These are phyloP conservation scores for Fusarium pininemorale DNA, from an alignment of 2,329 filamentous ascomycete species.

Conservation along the genomic window DNA sequence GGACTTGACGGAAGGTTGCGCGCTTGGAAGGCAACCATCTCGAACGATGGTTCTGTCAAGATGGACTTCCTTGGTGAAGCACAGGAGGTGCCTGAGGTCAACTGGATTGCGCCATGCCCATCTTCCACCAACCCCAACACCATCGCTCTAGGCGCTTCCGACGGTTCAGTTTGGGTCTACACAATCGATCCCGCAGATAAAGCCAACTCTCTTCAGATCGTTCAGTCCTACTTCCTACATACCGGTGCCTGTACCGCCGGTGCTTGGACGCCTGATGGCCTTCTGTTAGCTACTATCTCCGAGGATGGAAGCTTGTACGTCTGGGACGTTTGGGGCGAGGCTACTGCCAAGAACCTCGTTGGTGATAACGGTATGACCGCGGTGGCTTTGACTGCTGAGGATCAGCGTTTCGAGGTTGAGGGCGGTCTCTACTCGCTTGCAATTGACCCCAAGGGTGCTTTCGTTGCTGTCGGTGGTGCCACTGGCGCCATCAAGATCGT, in stretches of 20 bases:
- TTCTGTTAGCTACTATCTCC: conserved; percentile 84
- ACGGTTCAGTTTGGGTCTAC: conserved; percentile 97
- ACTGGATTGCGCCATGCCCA: conserved; percentile 86
- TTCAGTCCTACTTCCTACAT: conserved; percentile 93
- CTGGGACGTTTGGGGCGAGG: conserved; percentile 88
- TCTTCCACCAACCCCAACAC: conserved; percentile 77
- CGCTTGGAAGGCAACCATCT: conserved; percentile 67
- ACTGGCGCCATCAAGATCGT: conserved; percentile 87
- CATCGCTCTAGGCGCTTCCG: conserved; percentile 85
- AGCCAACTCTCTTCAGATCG: conserved; percentile 74
- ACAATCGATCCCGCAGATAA: conserved; percentile 75
- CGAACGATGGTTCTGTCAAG: conserved; percentile 57
- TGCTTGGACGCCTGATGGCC: conserved; percentile 88
- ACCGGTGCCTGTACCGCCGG: conserved; percentile 87
- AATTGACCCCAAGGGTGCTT: conserved; percentile 79
- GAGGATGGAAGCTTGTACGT: conserved; percentile 91
- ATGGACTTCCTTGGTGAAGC: conserved; percentile 76
- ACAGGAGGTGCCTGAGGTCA: conserved; percentile 93
- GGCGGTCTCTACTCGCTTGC: conserved; percentile 91
- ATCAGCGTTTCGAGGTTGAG: conserved; percentile 91
- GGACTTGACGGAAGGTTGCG: conserved; percentile 87
- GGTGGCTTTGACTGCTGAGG: conserved; percentile 78
- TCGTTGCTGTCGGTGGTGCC: conserved; percentile 88
- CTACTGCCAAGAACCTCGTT: conserved; percentile 65
- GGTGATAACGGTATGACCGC: conserved; percentile 70